Evolutionary conservation across 768 basidiomycete genomes (phyloP).

Genomic region (Mycena olivaceomarginata): DNA sequence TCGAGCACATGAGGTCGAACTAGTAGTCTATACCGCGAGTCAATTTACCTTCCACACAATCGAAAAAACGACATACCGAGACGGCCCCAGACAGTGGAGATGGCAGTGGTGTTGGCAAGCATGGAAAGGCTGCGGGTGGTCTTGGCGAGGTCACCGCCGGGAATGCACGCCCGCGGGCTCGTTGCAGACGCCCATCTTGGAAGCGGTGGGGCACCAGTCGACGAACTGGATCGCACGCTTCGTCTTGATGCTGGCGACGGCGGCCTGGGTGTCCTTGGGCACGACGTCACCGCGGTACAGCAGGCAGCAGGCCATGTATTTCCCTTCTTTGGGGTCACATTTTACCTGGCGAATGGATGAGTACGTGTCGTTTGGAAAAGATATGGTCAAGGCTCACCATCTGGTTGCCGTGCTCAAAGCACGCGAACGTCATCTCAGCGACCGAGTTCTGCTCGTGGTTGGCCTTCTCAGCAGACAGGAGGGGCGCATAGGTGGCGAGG

Average conservation of each 20-base stretch:
- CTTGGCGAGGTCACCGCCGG: conserved; percentile 97
- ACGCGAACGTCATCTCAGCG: no score
- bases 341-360: no score
- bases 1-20: conserved; percentile 98
- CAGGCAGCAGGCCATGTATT: conserved; percentile 98
- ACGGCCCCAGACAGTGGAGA: conserved; percentile 96
- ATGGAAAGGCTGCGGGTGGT: conserved; percentile 96
- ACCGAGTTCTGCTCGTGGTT: no score
- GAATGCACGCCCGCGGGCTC: conserved; percentile 94
- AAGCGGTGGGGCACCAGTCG: conserved; percentile 98
- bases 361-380: conserved; percentile 65
- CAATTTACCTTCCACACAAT: neutral
- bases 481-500: no score
- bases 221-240: conserved; percentile 69
- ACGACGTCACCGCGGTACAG: conserved; percentile 98
- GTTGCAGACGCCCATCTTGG: conserved; percentile 99
- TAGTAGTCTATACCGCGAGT: conserved; percentile 83
- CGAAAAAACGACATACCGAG: conserved; percentile 66
- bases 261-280: conserved; percentile 93
- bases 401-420: no score
- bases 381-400: no score
- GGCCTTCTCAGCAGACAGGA: no score
- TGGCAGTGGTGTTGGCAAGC: conserved; percentile 96
- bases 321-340: conserved; percentile 51
- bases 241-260: conserved; percentile 91